These are phyloP conservation scores for Russula sp. DNA, from an alignment of 768 basidiomycete genomes.

Conservation along the genomic window DNA sequence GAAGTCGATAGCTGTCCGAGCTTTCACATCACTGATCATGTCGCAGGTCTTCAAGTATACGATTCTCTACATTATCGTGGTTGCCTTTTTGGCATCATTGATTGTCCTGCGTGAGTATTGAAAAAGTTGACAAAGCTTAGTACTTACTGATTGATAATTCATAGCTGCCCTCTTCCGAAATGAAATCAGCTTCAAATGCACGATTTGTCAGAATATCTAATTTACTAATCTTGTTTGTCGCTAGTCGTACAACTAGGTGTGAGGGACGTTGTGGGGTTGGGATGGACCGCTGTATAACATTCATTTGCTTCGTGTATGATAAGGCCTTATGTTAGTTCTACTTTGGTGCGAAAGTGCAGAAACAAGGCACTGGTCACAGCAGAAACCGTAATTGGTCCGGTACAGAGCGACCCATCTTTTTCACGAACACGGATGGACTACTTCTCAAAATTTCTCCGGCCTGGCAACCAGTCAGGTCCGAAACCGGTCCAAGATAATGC, in stretches of 20 bases:
- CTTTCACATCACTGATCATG: neutral
- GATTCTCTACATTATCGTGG: conserved; percentile 68
- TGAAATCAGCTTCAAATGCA: conserved; percentile 69
- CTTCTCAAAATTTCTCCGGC: conserved; percentile 71
- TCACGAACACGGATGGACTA: conserved; percentile 54
- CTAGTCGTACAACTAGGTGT: conserved; percentile 14
- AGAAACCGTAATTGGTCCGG: too few relatives aligned
- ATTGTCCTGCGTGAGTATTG: conserved; percentile 67
- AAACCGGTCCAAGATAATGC: conserved; percentile 58
- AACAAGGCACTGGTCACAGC: too few relatives aligned
- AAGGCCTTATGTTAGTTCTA: neutral
- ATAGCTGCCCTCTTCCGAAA: conserved; percentile 77
- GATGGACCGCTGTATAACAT: conserved; percentile 16
- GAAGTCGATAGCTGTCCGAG: neutral
- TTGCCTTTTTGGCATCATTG: conserved; percentile 72
- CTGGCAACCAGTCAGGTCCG: conserved; percentile 36
- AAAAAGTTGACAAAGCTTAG: conserved; percentile 5
- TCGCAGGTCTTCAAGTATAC: conserved; percentile 75
- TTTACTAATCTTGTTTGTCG: conserved; percentile 23
- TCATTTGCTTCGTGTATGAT: conserved; percentile 19
- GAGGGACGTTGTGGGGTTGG: conserved; percentile 4
- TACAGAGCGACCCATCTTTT: neutral
- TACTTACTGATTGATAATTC: conserved; percentile 20
- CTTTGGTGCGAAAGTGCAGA: neutral
- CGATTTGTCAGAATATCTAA: conserved; percentile 82